These are phyloP conservation scores for Tulasnella sp. DNA, from an alignment of 768 basidiomycete genomes.

Conservation along the genomic window DNA sequence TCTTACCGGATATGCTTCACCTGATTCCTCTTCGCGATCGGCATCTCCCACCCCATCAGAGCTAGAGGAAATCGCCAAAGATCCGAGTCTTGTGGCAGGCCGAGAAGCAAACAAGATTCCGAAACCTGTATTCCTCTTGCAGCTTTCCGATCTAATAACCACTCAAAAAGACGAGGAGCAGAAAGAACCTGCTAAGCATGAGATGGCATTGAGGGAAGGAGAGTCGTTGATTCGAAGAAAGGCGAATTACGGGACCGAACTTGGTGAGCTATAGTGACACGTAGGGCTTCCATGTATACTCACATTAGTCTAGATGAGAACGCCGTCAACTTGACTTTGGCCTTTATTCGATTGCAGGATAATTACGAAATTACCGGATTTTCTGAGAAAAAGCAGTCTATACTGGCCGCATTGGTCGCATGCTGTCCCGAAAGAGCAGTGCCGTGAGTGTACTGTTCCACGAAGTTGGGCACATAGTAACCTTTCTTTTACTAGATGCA, in stretches of 20 bases:
- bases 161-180: slow-evolving; percentile 42
- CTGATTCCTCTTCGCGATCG: slow-evolving; percentile 50
- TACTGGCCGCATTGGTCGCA: slow-evolving; percentile 64
- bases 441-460: slow-evolving; percentile 43
- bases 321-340: slow-evolving; percentile 65
- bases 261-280: slow-evolving; percentile 37
- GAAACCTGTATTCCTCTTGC: slow-evolving; percentile 82
- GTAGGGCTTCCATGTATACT: not conserved
- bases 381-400: slow-evolving; percentile 57
- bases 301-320: slow-evolving; percentile 59
- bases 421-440: slow-evolving; percentile 68
- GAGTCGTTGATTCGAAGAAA: slow-evolving; percentile 80
- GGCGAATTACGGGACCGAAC: slow-evolving; percentile 70
- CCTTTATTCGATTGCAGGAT: slow-evolving; percentile 60
- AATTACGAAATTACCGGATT: slow-evolving; percentile 78
- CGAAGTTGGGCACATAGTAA: not conserved
- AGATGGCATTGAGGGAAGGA: slow-evolving; percentile 66
- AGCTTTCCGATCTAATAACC: slow-evolving; percentile 60
- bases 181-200: slow-evolving; percentile 59
- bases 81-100: slow-evolving; percentile 66
- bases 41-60: slow-evolving; percentile 70
- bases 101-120: slow-evolving; percentile 36
- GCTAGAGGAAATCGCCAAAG: slow-evolving; percentile 69
- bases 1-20: slow-evolving; percentile 60
- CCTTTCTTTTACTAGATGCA: slow-evolving; percentile 35